These are phyloP conservation scores for Aspergillus steynii DNA, from an alignment of 495 filamentous ascomycete species.

Conservation along the genomic window DNA sequence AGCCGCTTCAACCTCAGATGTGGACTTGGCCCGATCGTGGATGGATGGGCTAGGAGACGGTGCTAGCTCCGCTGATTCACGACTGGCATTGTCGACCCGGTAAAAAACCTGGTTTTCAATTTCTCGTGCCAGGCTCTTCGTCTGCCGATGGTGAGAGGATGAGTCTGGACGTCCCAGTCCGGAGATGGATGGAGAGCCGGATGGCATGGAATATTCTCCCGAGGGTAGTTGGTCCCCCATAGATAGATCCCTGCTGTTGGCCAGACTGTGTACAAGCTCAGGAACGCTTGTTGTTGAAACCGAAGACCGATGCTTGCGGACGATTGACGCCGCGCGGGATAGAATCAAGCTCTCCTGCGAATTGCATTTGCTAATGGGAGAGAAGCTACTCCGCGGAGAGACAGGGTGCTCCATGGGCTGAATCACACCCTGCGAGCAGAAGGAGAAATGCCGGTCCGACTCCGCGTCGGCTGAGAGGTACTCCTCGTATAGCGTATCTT, in stretches of 20 bases:
- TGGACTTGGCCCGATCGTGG: constrained; percentile 43
- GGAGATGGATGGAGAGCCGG: neutral
- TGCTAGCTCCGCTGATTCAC: constrained; percentile 23
- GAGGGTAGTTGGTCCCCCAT: constrained; percentile 33
- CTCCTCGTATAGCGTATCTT: constrained; percentile 52
- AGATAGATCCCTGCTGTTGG: constrained; percentile 47
- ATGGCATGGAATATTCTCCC: constrained; percentile 23
- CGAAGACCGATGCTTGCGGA: constrained; percentile 55
- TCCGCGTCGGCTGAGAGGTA: constrained; percentile 46
- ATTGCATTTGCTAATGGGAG: constrained; percentile 59
- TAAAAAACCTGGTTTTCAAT: constrained; percentile 30
- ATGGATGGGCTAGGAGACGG: constrained; percentile 10
- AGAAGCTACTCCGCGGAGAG: constrained; percentile 53
- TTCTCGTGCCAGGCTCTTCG: constrained; percentile 41
- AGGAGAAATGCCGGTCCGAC: constrained; percentile 47
- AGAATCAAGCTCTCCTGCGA: constrained; percentile 58
- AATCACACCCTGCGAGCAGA: constrained; percentile 38
- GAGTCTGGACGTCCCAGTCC: constrained; percentile 28
- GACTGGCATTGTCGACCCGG: constrained; percentile 27
- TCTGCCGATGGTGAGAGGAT: constrained; percentile 41
- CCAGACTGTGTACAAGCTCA: constrained; percentile 53
- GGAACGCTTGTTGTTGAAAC: constrained; percentile 58
- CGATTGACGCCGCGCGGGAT: constrained; percentile 48
- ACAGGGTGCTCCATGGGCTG: constrained; percentile 40
- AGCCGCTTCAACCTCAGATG: constrained; percentile 31